A percentile compares a stretch with the other conserved stretches of the same genome.
phyloP scores from a whole-genome alignment of 1,284 basidiomycete species.

The Moesziomyces aphidis region DNA sequence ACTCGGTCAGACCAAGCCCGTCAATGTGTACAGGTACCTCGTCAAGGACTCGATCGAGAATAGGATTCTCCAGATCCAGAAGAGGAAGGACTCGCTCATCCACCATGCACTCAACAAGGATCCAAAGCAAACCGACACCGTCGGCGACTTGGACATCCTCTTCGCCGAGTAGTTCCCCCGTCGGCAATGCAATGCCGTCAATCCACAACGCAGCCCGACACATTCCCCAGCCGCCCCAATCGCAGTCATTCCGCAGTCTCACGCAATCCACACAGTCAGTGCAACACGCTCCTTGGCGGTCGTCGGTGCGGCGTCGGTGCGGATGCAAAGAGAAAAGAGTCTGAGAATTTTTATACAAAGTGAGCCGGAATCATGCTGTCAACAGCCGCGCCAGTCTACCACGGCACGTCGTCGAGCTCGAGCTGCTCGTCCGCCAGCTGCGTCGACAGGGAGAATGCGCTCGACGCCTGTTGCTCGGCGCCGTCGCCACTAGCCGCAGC shows the following conservation, averaged over 20 bases:
- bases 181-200: no score
- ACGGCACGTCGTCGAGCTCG: constrained; percentile 35
- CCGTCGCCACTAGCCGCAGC: no score
- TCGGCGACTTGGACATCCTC: constrained; percentile 61
- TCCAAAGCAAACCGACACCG: constrained; percentile 30
- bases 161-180: constrained; percentile 35
- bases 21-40: constrained; percentile 91
- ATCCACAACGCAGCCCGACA: no score
- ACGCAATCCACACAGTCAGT: no score
- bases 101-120: constrained; percentile 68
- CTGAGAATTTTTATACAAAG: no score
- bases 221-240: no score
- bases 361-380: no score
- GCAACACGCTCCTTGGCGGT: no score
- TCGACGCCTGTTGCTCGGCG: not conserved
- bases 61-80: constrained; percentile 77
- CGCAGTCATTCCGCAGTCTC: no score
- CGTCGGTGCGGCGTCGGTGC: no score
- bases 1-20: constrained; percentile 87
- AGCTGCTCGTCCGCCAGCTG: constrained; percentile 12
- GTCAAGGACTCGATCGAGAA: constrained; percentile 92
- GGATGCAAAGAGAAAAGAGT: no score
- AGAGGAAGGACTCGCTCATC: constrained; percentile 91
- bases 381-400: constrained; percentile 8
- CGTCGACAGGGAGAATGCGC: constrained; percentile 16